phyloP scores from a whole-genome alignment of 2,329 filamentous ascomycete species.

The Orbilia quercus region DNA sequence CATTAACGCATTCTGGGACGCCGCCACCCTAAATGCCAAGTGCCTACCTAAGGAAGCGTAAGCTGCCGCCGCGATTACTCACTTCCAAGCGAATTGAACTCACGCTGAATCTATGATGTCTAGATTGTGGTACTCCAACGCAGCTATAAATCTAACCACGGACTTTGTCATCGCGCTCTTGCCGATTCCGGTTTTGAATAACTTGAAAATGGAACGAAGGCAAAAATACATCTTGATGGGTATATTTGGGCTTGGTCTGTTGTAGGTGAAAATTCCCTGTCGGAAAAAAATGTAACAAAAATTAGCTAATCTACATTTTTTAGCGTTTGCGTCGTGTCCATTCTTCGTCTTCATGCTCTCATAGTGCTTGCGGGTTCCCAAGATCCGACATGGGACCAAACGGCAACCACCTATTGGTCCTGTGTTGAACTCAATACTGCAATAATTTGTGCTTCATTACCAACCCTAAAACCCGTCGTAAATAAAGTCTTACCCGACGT shows the following conservation, averaged over 20 bases:
- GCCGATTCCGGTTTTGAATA: conserved; percentile 59
- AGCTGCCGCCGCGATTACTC: not conserved
- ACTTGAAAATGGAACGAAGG: conserved; percentile 54
- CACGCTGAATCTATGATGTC: not conserved
- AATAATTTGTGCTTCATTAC: conserved; percentile 64
- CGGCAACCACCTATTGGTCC: conserved; percentile 63
- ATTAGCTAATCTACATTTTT: conserved; percentile 47
- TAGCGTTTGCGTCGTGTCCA: conserved; percentile 62
- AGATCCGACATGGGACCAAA: conserved; percentile 62
- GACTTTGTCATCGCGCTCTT: conserved; percentile 60
- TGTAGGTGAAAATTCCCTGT: conserved; percentile 57
- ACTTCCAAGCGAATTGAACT: not conserved
- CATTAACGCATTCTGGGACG: conserved; percentile 21
- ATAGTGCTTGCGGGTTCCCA: conserved; percentile 58
- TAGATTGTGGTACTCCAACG: conserved; percentile 56
- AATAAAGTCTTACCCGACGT: conserved; percentile 63
- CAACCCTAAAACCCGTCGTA: conserved; percentile 63
- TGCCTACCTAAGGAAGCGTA: conserved; percentile 13
- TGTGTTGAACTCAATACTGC: conserved; percentile 64
- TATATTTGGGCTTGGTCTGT: conserved; percentile 61
- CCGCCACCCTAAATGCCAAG: not conserved
- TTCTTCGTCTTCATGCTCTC: conserved; percentile 62
- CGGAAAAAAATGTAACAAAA: conserved; percentile 57
- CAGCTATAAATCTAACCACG: conserved; percentile 58
- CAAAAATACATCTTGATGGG: conserved; percentile 60